These are phyloP conservation scores for Lactarius psammicola DNA, from an alignment of 768 basidiomycete genomes.

Conservation along the genomic window DNA sequence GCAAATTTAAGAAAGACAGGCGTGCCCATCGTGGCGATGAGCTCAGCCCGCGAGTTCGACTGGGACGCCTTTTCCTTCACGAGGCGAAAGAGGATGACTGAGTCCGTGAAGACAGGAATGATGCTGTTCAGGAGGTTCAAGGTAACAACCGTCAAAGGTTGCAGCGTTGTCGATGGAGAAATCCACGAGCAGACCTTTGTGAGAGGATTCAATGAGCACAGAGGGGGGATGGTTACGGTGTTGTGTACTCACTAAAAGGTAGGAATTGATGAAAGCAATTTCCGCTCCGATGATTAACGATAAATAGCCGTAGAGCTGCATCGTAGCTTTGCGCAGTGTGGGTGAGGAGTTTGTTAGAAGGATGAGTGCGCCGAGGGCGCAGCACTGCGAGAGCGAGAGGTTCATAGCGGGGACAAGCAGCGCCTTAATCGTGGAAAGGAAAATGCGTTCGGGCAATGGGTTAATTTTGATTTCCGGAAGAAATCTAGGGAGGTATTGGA, in stretches of 20 bases:
- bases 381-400: constrained; percentile 13
- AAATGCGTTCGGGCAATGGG: constrained; percentile 15
- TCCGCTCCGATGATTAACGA: constrained; percentile 7
- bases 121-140: constrained; percentile 22
- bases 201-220: neutral
- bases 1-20: constrained; percentile 16
- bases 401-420: constrained; percentile 5
- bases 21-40: constrained; percentile 9
- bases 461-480: constrained; percentile 14
- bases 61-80: constrained; percentile 13
- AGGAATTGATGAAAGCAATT: constrained; percentile 17
- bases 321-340: constrained; percentile 12
- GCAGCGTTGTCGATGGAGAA: constrained; percentile 16
- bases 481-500: constrained; percentile 9
- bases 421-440: constrained; percentile 14
- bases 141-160: constrained; percentile 16
- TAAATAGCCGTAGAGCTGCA: constrained; percentile 12
- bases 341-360: constrained; percentile 13
- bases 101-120: constrained; percentile 19
- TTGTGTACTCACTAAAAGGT: constrained; percentile 7
- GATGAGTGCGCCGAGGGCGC: constrained; percentile 5
- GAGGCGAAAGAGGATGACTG: constrained; percentile 18
- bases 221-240: neutral
- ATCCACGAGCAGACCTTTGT: constrained; percentile 16
- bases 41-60: neutral